phyloP scores from a whole-genome alignment of 176 grass and related monocot species.

The Oryza australiensis region DNA sequence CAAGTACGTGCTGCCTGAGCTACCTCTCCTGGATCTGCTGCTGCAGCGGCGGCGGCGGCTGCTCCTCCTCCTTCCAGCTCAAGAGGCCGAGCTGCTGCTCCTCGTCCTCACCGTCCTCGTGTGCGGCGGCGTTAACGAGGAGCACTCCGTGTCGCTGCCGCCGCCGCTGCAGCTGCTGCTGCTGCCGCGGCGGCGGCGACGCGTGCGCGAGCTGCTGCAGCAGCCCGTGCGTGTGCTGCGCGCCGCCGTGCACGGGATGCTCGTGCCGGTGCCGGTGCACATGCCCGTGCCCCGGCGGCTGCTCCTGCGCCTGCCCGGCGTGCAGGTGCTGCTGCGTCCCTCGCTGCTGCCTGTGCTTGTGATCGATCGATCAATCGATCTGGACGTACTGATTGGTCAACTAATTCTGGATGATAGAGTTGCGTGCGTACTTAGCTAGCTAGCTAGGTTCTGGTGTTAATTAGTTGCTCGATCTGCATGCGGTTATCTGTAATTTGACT shows the following conservation, averaged over 20 bases:
- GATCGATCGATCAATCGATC: not conserved
- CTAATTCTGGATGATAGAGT: not conserved
- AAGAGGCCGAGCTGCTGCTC: slow-evolving; percentile 40
- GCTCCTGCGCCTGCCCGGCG: slow-evolving; percentile 31
- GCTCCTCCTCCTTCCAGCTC: slow-evolving; percentile 16
- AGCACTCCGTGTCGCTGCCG: not conserved
- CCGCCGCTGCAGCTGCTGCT: not conserved
- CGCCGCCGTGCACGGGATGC: slow-evolving; percentile 27
- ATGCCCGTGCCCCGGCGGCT: slow-evolving; percentile 33
- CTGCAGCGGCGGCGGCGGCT: not conserved
- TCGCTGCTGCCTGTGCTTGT: slow-evolving; percentile 38
- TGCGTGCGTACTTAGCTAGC: not conserved
- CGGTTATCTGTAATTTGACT: not conserved
- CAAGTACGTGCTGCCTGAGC: slow-evolving; percentile 42
- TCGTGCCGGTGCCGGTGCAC: slow-evolving; percentile 44
- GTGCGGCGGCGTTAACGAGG: not conserved
- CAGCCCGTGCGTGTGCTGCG: not conserved
- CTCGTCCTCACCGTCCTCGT: not conserved
- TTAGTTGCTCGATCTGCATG: not conserved
- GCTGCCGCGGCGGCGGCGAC: slow-evolving; percentile 18
- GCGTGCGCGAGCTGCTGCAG: not conserved
- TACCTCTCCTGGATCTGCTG: slow-evolving; percentile 55
- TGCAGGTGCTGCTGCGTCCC: slow-evolving; percentile 26
- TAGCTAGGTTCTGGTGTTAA: not conserved
- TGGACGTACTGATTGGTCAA: not conserved